Percentiles rank a stretch among this genome's conserved stretches.
phyloP scores from a whole-genome alignment of 2,329 filamentous ascomycete species.

The Myriangium duriaei region DNA sequence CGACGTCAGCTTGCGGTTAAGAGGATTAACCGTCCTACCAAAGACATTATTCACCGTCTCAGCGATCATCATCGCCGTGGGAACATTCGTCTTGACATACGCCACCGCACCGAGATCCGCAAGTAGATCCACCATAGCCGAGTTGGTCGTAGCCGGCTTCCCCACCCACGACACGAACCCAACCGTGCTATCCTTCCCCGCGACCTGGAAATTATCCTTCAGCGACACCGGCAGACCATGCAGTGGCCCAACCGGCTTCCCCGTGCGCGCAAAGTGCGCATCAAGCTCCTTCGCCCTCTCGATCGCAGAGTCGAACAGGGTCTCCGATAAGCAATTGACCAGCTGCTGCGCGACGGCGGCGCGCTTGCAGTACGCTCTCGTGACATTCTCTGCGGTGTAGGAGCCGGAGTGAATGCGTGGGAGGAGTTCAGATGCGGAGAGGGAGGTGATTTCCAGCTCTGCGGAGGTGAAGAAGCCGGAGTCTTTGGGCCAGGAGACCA shows the following conservation, averaged over 20 bases:
- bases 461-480: slow-evolving; percentile 47
- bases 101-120: slow-evolving; percentile 49
- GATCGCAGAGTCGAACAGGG: slow-evolving; percentile 43
- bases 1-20: slow-evolving; percentile 45
- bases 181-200: slow-evolving; percentile 47
- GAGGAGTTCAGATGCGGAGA: slow-evolving; percentile 29
- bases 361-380: slow-evolving; percentile 42
- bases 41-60: slow-evolving; percentile 55
- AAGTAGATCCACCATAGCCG: slow-evolving; percentile 46
- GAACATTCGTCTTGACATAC: slow-evolving; percentile 60
- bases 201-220: slow-evolving; percentile 58
- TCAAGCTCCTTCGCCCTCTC: slow-evolving; percentile 41
- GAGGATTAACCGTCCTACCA: slow-evolving; percentile 47
- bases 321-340: slow-evolving; percentile 48
- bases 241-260: slow-evolving; percentile 45
- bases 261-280: slow-evolving; percentile 34
- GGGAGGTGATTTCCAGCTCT: slow-evolving; percentile 40
- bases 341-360: slow-evolving; percentile 44
- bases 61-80: slow-evolving; percentile 57
- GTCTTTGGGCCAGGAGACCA: slow-evolving; percentile 41
- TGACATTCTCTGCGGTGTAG: slow-evolving; percentile 42
- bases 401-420: slow-evolving; percentile 26
- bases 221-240: slow-evolving; percentile 56
- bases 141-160: slow-evolving; percentile 44
- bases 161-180: slow-evolving; percentile 52